Evolutionary conservation across 371 early-diverging fungal genomes (phyloP).

Genomic region (Mortierella polycephala): DNA sequence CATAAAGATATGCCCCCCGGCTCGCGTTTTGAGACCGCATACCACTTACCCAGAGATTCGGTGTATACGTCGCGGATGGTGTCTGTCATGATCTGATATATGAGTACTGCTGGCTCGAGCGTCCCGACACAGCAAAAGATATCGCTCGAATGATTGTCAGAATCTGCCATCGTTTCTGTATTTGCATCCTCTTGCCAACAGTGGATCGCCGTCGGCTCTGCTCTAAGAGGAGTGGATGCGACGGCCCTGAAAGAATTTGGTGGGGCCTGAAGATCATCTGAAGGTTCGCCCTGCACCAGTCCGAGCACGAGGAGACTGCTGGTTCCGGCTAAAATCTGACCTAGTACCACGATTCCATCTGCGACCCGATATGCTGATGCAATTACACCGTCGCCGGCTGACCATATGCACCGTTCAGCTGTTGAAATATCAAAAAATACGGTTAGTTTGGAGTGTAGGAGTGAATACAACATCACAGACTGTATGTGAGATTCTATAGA

Average conservation of each 20-base stretch:
- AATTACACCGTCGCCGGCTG: constrained; percentile 8
- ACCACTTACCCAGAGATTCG: constrained; percentile 30
- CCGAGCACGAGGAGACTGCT: constrained; percentile 30
- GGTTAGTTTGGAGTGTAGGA: no score
- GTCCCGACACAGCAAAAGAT: constrained; percentile 36
- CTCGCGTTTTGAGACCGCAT: not conserved
- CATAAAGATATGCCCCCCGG: not conserved
- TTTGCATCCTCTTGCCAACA: constrained; percentile 19
- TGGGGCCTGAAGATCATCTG: not conserved
- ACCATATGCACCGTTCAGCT: constrained; percentile 16
- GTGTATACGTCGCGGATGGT: constrained; percentile 24
- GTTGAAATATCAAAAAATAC: not conserved
- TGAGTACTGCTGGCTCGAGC: constrained; percentile 32
- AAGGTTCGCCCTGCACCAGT: not conserved
- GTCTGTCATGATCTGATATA: constrained; percentile 12
- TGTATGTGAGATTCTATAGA: not conserved
- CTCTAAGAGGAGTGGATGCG: constrained; percentile 4
- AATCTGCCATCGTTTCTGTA: not conserved
- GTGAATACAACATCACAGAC: no score
- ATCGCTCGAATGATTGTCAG: not conserved
- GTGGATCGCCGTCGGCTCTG: constrained; percentile 39
- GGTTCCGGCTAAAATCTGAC: constrained; percentile 16
- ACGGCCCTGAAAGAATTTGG: constrained; percentile 3
- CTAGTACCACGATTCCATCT: constrained; percentile 19
- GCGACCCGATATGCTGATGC: constrained; percentile 27